Percentiles rank a stretch among this genome's conserved stretches.
Conservation (phyloP, 2,329 filamentous ascomycete species). For the Teratosphaeria viscida region DNA sequence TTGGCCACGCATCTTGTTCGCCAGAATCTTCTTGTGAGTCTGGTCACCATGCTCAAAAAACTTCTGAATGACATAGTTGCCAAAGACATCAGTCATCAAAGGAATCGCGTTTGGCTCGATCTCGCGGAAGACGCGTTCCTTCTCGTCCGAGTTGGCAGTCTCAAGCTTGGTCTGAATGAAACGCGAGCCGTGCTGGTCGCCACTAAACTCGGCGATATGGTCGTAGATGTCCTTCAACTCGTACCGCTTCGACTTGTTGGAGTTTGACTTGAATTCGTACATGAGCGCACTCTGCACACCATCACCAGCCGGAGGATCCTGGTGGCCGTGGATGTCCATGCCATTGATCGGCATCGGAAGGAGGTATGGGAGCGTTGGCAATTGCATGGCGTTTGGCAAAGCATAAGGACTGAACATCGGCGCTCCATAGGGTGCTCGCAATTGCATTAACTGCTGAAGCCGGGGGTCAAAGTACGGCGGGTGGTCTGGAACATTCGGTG, state of each 20-base stretch:
- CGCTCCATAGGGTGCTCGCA: slow-evolving; percentile 13
- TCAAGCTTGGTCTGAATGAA: slow-evolving; percentile 93
- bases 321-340: slow-evolving; percentile 26
- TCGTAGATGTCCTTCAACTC: slow-evolving; percentile 83
- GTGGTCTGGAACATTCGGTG: slow-evolving; percentile 1
- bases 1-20: slow-evolving; percentile 77
- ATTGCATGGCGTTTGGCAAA: slow-evolving; percentile 26
- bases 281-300: slow-evolving; percentile 61
- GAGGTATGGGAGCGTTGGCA: slow-evolving; percentile 20
- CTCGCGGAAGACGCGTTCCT: slow-evolving; percentile 80
- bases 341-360: slow-evolving; percentile 27
- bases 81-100: slow-evolving; percentile 92
- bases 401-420: slow-evolving; percentile 27
- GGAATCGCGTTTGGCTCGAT: slow-evolving; percentile 75
- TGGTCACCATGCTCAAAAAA: slow-evolving; percentile 95
- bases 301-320: slow-evolving; percentile 48
- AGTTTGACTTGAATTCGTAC: slow-evolving; percentile 67
- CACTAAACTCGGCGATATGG: slow-evolving; percentile 86
- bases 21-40: slow-evolving; percentile 78
- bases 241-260: slow-evolving; percentile 65
- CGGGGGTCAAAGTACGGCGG: slow-evolving; percentile 29
- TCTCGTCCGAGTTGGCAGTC: slow-evolving; percentile 89
- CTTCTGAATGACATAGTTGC: slow-evolving; percentile 97
- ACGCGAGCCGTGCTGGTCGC: slow-evolving; percentile 88
- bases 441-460: slow-evolving; percentile 24